A percentile compares a stretch with the other conserved stretches of the same genome.
These are phyloP conservation scores for Isatis tinctoria DNA, from an alignment of 345 rosid species.

Conservation along the genomic window DNA sequence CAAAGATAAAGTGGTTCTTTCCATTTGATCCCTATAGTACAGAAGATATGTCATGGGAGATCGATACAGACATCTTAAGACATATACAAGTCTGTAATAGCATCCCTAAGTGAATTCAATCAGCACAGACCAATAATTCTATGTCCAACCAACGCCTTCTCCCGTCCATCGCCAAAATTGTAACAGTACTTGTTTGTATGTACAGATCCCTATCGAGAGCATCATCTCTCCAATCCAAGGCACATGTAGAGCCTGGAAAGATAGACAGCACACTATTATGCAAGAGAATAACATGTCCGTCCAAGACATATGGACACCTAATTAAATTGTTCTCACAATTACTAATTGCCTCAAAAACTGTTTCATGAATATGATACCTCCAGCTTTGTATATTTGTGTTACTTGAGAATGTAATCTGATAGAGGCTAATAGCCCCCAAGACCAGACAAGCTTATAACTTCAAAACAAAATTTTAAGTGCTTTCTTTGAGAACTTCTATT, in stretches of 20 bases:
- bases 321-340: not conserved
- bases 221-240: constrained; percentile 75
- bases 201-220: constrained; percentile 90
- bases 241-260: constrained; percentile 61
- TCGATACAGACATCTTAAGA: not conserved
- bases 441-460: constrained; percentile 4
- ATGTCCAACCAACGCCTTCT: constrained; percentile 98
- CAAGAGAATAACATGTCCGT: not conserved
- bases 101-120: constrained; percentile 21
- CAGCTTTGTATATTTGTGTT: constrained; percentile 5
- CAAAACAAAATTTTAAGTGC: not conserved
- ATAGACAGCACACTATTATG: constrained; percentile 10
- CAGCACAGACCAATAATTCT: constrained; percentile 63
- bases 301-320: constrained; percentile 8
- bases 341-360: not conserved
- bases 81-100: constrained; percentile 14
- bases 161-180: constrained; percentile 99
- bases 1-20: constrained; percentile 79
- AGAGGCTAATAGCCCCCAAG: not conserved
- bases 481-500: not conserved
- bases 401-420: not conserved
- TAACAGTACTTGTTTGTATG: constrained; percentile 72
- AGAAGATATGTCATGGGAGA: constrained; percentile 33
- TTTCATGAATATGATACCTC: not conserved
- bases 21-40: constrained; percentile 72